Percentiles rank a stretch among this genome's conserved stretches.
phyloP scores from a whole-genome alignment of 2,329 filamentous ascomycete species.

The Cephalotrichum gorgonifer region DNA sequence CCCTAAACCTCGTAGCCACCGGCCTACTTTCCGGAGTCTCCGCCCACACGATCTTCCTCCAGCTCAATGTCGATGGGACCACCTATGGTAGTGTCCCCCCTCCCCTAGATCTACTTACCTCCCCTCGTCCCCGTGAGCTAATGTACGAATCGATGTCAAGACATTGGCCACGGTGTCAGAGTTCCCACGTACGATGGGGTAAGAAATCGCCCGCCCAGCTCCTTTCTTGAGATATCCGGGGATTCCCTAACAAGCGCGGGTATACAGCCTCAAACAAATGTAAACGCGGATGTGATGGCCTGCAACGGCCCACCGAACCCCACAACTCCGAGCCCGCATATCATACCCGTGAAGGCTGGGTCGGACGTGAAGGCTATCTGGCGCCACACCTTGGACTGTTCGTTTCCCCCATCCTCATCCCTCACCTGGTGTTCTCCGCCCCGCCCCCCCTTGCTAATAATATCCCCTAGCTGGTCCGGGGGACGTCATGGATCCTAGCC shows the following conservation, averaged over 20 bases:
- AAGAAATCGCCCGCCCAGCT: not conserved
- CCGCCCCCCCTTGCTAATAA: too few species aligned
- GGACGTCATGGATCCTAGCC: slow-evolving; percentile 43
- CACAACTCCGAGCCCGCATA: slow-evolving; percentile 33
- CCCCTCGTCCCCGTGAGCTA: too few species aligned
- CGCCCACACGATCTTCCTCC: slow-evolving; percentile 21
- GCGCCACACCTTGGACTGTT: slow-evolving; percentile 37
- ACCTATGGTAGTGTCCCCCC: slow-evolving; percentile 19
- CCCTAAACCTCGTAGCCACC: slow-evolving; percentile 8
- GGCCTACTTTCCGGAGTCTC: slow-evolving; percentile 15
- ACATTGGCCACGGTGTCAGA: slow-evolving; percentile 29
- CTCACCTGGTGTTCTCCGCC: too few species aligned
- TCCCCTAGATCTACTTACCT: too few species aligned
- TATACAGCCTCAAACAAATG: slow-evolving; percentile 22
- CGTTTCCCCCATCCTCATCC: not conserved
- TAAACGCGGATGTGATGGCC: slow-evolving; percentile 39
- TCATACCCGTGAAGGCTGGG: slow-evolving; percentile 41
- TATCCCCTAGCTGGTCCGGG: slow-evolving; percentile 21
- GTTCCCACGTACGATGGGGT: slow-evolving; percentile 33
- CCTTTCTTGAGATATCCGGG: too few species aligned
- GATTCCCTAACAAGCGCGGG: too few species aligned
- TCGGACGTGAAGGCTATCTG: slow-evolving; percentile 41
- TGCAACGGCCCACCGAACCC: slow-evolving; percentile 48
- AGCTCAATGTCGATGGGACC: slow-evolving; percentile 24
- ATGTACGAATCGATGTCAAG: too few species aligned